Percentiles rank a stretch among this genome's conserved stretches.
phyloP scores from a whole-genome alignment of 805 yeast species.

The Yamadazyma philogaea region DNA sequence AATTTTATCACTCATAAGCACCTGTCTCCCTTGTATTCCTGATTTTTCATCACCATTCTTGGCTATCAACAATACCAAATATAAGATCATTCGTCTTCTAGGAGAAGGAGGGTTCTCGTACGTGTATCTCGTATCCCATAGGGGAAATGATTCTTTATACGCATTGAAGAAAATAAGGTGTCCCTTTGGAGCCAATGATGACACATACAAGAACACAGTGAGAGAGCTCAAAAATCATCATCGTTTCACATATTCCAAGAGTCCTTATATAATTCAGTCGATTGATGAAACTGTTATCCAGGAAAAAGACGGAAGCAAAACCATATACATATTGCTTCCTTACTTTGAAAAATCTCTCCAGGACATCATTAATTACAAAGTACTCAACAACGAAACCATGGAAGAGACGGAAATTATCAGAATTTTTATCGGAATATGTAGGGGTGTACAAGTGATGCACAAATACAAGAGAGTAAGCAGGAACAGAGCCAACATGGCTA shows the following conservation, averaged over 20 bases:
- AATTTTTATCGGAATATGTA: conserved; percentile 63
- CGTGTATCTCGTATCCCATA: conserved; percentile 68
- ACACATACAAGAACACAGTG: conserved; percentile 59
- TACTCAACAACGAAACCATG: conserved; percentile 51
- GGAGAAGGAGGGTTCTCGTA: conserved; percentile 92
- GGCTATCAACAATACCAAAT: conserved; percentile 57
- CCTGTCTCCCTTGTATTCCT: conserved; percentile 48
- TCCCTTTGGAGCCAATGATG: conserved; percentile 78
- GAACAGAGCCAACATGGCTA: not conserved
- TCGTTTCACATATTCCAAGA: conserved; percentile 51
- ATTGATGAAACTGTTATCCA: conserved; percentile 70
- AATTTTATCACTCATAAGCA: conserved; percentile 18
- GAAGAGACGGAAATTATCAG: conserved; percentile 63
- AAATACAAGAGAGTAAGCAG: conserved; percentile 38
- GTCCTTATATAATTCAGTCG: conserved; percentile 65
- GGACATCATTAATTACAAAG: conserved; percentile 66
- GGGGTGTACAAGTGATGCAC: conserved; percentile 78
- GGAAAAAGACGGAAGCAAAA: conserved; percentile 76
- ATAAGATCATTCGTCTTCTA: conserved; percentile 63
- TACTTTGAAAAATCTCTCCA: conserved; percentile 71
- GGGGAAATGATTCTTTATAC: conserved; percentile 44
- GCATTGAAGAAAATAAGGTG: conserved; percentile 87
- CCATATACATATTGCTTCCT: conserved; percentile 77
- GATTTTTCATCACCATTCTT: conserved; percentile 51
- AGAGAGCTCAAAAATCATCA: conserved; percentile 74